Evolutionary conservation across 208 protist genomes (phyloP).

Genomic region (Tritrichomonas foetus): DNA sequence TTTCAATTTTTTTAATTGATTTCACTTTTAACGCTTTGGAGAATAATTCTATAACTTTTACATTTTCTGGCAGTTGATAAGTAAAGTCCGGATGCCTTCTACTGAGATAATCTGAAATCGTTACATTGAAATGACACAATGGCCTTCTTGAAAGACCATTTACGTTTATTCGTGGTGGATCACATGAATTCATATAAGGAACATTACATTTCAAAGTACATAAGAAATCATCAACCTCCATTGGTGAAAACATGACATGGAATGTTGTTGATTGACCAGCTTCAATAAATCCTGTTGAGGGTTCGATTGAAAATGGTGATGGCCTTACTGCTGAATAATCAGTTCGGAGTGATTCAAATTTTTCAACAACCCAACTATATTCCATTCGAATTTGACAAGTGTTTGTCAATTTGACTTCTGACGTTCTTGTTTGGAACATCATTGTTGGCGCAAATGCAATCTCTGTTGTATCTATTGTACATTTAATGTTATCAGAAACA

Average conservation of each 20-base stretch:
- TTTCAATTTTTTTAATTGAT: not conserved
- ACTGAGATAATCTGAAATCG: not conserved
- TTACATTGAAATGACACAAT: not conserved
- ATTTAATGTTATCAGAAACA: conserved; percentile 1
- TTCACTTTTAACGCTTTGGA: not conserved
- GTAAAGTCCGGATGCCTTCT: not conserved
- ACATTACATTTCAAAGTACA: not conserved
- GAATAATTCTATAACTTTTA: conserved; percentile 16
- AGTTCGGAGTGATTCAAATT: conserved; percentile 21
- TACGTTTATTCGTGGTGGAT: not conserved
- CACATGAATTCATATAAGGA: not conserved
- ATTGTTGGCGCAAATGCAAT: conserved; percentile 28
- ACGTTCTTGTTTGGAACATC: conserved; percentile 36
- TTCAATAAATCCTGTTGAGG: conserved; percentile 34
- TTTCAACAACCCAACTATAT: not conserved
- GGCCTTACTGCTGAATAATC: not conserved
- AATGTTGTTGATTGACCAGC: conserved; percentile 11
- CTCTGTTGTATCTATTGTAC: not conserved
- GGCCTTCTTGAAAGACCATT: not conserved
- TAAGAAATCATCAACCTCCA: conserved; percentile 35
- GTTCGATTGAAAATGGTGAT: not conserved
- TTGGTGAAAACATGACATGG: not conserved
- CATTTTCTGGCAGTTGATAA: not conserved
- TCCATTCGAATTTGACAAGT: not conserved
- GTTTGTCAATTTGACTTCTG: not conserved